Base-by-base conservation (phyloP, 78 protist genomes). In the Polysphondylium violaceum region DNA sequence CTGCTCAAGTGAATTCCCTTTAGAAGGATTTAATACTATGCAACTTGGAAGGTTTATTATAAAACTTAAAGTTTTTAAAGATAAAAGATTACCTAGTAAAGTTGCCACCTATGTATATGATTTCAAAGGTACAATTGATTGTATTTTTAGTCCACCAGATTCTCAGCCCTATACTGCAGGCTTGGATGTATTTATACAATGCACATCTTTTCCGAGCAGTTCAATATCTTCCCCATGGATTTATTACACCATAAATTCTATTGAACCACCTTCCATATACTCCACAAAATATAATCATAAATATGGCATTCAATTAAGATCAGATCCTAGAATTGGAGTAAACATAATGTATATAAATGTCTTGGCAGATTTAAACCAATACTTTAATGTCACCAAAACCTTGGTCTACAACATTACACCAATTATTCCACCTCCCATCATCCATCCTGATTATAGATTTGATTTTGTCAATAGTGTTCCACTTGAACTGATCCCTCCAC, bases 181-280 rank as follows among this genome's bases (percentile, higher is more conserved):
- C 11, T 21, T 68, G 1, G 43, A 5, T 27, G 19, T 68, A 25
- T 27, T 25, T 2, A 68, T 68, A 2, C 3, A 68, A n/a, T 72
- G 78, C 33, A 21, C 25, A 50, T 33, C 78, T 17, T 17, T 17
- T 0, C 78, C 78, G 3, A 17, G 27, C 2, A 50, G 33, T 51
- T 25, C 38, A 21, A 44, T 72, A 17, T 72, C 63, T 33, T 72
- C 78, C 44, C 51, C 78, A 7, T 72, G 78, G 78, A 72, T 72
- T 12, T 50, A 19, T 21, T 72, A 29, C 33, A 25, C 59, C 44
- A 72, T 31, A 0, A 55, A 72, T 51, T 25, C 21, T 11, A 31
- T 3, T 29, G 40, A 16, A 14, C 78, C 63, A 17, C 12, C 78
- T 3, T 35, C 21, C 8, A 29, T 60, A 60, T 17, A 25, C 4